A percentile compares a stretch with the other conserved stretches of the same genome.
Evolutionary conservation across 1,284 basidiomycete genomes (phyloP).

Genomic region (Cryptococcus deneoformans): DNA sequence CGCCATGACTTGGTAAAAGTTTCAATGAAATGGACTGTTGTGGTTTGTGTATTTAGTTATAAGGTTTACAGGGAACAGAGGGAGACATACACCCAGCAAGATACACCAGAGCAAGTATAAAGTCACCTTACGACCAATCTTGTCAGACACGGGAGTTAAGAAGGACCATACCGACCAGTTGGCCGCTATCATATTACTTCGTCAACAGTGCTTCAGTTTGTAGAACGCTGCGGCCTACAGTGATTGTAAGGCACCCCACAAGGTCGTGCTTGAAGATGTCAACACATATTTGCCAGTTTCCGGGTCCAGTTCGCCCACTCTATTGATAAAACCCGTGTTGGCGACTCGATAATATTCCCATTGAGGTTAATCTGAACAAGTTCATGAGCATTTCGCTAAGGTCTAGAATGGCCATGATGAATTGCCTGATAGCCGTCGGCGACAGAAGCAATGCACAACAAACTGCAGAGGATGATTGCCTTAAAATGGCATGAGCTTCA

Average conservation of each 20-base stretch:
- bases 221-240: background rate
- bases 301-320: conserved; percentile 3
- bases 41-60: background rate
- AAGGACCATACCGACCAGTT: conserved; percentile 14
- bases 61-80: background rate
- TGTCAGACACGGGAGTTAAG: conserved; percentile 11
- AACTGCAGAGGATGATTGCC: conserved; percentile 12
- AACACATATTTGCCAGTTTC: conserved; percentile 6
- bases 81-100: conserved; percentile 9
- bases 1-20: conserved; percentile 12
- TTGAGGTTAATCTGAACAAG: conserved; percentile 10
- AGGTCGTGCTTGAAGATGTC: conserved; percentile 4
- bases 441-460: conserved; percentile 18
- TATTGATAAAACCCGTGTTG: conserved; percentile 15
- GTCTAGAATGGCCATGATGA: background rate
- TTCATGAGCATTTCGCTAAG: background rate
- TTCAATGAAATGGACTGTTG: conserved; percentile 11
- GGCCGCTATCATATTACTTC: conserved; percentile 4
- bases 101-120: conserved; percentile 15
- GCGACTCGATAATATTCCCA: conserved; percentile 16
- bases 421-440: conserved; percentile 20
- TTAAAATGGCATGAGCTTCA: background rate
- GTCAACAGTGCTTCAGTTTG: background rate
- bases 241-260: conserved; percentile 16
- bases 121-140: conserved; percentile 14